phyloP scores from a whole-genome alignment of 2,329 filamentous ascomycete genomes.

The Epichloe uncinata region DNA sequence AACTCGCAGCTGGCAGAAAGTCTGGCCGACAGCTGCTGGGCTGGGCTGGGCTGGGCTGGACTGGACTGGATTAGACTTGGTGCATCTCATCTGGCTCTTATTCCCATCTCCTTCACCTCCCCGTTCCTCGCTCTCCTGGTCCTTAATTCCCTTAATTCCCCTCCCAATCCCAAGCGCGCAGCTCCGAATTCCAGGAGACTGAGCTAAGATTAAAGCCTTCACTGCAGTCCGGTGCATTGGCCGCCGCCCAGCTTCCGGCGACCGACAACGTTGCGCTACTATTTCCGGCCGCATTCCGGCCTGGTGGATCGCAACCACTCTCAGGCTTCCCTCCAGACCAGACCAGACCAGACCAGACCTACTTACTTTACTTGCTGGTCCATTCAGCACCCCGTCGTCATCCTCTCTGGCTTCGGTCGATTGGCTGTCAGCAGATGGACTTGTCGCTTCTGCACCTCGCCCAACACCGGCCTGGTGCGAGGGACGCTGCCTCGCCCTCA shows the following conservation, averaged over 20 bases:
- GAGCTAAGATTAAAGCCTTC: neutral
- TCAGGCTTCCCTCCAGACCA: neutral
- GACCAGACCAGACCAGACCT: too few species aligned
- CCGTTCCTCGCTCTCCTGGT: conserved; percentile 3
- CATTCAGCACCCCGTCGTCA: neutral
- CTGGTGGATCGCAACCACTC: conserved; percentile 1
- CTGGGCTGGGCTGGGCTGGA: neutral
- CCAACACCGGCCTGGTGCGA: conserved; percentile 2
- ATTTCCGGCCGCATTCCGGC: conserved; percentile 3
- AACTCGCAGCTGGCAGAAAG: neutral
- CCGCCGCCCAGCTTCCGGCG: conserved; percentile 14
- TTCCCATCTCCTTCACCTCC: conserved; percentile 8
- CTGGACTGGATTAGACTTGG: neutral
- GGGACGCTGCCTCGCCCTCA: conserved; percentile 1
- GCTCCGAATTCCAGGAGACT: neutral
- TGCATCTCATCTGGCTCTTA: conserved; percentile 4
- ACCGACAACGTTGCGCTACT: conserved; percentile 9
- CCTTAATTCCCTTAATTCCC: conserved; percentile 2
- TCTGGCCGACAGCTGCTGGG: neutral
- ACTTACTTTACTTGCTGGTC: neutral
- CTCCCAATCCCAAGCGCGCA: neutral
- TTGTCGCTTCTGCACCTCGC: conserved; percentile 5
- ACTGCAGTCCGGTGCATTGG: neutral
- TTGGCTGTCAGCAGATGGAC: conserved; percentile 3
- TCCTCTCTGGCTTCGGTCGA: neutral